These are phyloP conservation scores for Lentinula novae-zelandiae DNA, from an alignment of 1,284 basidiomycete genomes.

Conservation along the genomic window DNA sequence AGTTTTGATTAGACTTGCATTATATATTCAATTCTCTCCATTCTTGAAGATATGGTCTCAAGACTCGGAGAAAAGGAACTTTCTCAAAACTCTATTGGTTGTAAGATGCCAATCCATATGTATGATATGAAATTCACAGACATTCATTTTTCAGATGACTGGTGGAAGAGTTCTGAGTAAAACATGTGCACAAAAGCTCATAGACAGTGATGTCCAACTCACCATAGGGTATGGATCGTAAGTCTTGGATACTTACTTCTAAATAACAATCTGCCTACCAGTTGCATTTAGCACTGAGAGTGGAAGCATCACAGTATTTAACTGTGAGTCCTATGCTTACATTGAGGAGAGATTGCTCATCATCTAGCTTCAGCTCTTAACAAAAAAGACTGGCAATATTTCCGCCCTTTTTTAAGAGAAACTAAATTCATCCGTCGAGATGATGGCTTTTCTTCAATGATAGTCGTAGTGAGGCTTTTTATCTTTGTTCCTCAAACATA, in stretches of 20 bases:
- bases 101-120: no score
- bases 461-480: background rate
- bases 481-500: background rate
- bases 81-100: no score
- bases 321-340: background rate
- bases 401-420: background rate
- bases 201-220: background rate
- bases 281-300: background rate
- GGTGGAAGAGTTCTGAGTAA: background rate
- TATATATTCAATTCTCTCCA: no score
- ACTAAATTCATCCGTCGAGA: background rate
- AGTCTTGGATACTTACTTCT: background rate
- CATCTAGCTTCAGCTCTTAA: background rate
- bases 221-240: background rate
- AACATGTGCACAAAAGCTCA: background rate
- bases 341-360: background rate
- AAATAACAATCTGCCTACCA: background rate
- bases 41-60: no score
- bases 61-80: no score
- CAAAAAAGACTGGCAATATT: background rate
- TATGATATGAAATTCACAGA: no score
- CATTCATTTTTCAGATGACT: background rate
- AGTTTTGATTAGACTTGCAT: no score
- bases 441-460: background rate
- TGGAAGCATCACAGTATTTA: background rate